Base-by-base conservation (phyloP, 2,329 filamentous ascomycete genomes). In the Chaetomium globosum region DNA sequence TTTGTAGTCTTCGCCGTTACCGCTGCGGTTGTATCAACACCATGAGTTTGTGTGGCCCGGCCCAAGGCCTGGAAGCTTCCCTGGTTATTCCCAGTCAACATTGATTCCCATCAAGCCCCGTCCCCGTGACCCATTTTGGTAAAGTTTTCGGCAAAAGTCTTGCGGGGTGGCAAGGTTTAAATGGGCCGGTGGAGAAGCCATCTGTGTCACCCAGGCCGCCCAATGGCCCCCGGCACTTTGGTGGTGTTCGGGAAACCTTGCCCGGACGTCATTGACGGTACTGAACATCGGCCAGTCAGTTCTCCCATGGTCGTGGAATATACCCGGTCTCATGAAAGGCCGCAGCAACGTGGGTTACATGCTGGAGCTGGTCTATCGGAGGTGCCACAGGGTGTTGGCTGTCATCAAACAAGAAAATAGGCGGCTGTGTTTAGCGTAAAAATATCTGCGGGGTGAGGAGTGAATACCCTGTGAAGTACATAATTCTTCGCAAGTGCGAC, bases 161-260 rank as follows among this genome's bases (percentile, higher is more conserved):
- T 78, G 19, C 87, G 83, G 1, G 81, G 82, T 6, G n/a, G n/a
- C n/a, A n/a, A n/a, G n/a, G n/a, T n/a, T 81, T 80, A 59, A 79
- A 80, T 1, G 87, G 85, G 0, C 83, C 88, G 10, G 74, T 74
- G 0, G 83, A 81, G 71, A 91, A 92, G 0, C 88, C 89, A 7
- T 75, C 74, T 0, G 83, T 87, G 66, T 91, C 87, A 0, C 89
- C 89, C 89, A 90, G 93, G 60, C 89, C 90, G 12, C 90, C 90
- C 90, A 68, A 93, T 86, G 23, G 90, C 89, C 46, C 92, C 81
- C 78, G 89, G 83, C 26, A 92, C 76, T 69, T 89, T 87, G 23
- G 87, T 87, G 30, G 30, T 79, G 79, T 0, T 76, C 65, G 7
- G 76, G 75, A 66, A 88, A 86, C 61, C 80, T 77, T 21, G 72